A percentile compares a stretch with the other conserved stretches of the same genome.
These are phyloP conservation scores for Alternaria rosae DNA, from an alignment of 2,329 filamentous ascomycete genomes.

Conservation along the genomic window DNA sequence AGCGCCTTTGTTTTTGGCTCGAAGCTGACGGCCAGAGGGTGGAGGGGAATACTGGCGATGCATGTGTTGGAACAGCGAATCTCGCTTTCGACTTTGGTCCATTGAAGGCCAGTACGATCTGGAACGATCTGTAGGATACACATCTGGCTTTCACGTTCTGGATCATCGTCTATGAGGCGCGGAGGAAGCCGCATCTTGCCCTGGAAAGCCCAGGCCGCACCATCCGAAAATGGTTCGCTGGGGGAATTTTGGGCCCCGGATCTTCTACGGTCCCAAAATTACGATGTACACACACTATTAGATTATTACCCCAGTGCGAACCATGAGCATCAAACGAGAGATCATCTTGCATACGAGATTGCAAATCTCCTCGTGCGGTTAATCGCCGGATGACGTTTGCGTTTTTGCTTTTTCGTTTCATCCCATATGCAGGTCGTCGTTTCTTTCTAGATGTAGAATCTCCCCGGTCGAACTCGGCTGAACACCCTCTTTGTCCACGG, in stretches of 20 bases:
- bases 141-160: neutral
- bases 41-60: neutral
- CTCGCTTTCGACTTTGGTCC: neutral
- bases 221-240: neutral
- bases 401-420: constrained; percentile 11
- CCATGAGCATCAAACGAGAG: constrained; percentile 1
- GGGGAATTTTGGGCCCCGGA: constrained; percentile 1
- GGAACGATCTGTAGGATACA: constrained; percentile 6
- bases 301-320: constrained; percentile 4
- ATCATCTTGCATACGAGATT: constrained; percentile 11
- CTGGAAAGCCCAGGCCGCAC: neutral
- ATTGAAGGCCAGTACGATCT: neutral
- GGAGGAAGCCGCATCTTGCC: neutral
- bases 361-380: constrained; percentile 3
- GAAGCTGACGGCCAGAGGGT: constrained; percentile 1
- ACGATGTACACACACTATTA: constrained; percentile 1
- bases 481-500: constrained; percentile 5
- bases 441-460: neutral
- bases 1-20: constrained; percentile 8
- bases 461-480: constrained; percentile 14
- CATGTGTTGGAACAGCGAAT: constrained; percentile 5
- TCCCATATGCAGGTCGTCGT: neutral
- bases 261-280: neutral
- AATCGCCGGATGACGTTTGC: constrained; percentile 6
- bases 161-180: neutral